Evolutionary conservation across 192 early-diverging fungal species (phyloP).

Genomic region (Physocladia obscura): DNA sequence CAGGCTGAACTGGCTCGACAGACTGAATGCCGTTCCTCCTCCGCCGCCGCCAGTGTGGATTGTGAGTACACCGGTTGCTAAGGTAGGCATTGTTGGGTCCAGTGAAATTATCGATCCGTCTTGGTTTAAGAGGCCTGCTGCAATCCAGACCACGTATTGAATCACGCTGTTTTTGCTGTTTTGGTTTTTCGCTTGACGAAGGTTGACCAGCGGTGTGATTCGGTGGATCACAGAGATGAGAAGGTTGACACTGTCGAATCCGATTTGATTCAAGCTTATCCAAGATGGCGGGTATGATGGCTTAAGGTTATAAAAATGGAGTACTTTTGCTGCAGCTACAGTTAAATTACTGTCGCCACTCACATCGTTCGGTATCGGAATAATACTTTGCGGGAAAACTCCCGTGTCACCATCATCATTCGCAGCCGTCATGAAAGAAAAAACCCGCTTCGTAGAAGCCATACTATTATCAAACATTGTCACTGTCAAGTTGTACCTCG

Average conservation of each 20-base stretch:
- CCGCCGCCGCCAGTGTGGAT: not conserved
- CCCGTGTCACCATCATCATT: not conserved
- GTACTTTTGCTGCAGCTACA: not conserved
- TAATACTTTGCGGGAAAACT: not conserved
- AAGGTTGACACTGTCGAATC: constrained; percentile 21
- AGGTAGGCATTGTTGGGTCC: constrained; percentile 14
- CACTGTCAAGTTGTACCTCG: constrained; percentile 9
- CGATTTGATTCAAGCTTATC: constrained; percentile 23
- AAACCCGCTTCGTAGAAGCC: not conserved
- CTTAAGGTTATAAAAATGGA: constrained; percentile 24
- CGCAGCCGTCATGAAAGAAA: constrained; percentile 9
- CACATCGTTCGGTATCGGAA: not conserved
- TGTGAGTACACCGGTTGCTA: constrained; percentile 8
- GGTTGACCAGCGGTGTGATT: no score
- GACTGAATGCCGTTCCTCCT: constrained; percentile 11
- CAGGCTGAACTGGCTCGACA: constrained; percentile 10
- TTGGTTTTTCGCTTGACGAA: not conserved
- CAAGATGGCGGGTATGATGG: constrained; percentile 19
- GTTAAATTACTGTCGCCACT: not conserved
- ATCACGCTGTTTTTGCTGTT: not conserved
- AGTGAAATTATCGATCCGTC: not conserved
- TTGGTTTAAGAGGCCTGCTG: constrained; percentile 12
- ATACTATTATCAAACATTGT: constrained; percentile 26
- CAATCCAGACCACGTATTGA: constrained; percentile 10
- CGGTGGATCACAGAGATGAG: constrained; percentile 6